These are phyloP conservation scores for Pelargonium myrrhifolium DNA, from an alignment of 441 rosid genomes.

Conservation along the genomic window DNA sequence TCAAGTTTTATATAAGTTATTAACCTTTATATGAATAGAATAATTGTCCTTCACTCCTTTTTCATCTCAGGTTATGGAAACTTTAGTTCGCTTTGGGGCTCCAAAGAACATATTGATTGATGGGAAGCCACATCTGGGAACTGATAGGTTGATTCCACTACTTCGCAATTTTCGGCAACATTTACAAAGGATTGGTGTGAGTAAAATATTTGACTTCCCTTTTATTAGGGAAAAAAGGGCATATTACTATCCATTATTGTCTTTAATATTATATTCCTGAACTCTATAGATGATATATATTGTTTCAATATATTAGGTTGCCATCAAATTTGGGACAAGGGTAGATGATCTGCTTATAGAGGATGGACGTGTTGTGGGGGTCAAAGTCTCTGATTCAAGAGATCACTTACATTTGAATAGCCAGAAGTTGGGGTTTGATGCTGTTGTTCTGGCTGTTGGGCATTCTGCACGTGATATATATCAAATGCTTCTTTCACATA, in stretches of 20 bases:
- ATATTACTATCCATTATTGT: neutral
- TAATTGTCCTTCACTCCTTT: slow-evolving; percentile 13
- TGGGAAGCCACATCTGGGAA: slow-evolving; percentile 98
- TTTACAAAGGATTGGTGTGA: slow-evolving; percentile 66
- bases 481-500: slow-evolving; percentile 84
- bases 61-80: slow-evolving; percentile 64
- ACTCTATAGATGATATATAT: neutral
- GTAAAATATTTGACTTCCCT: slow-evolving; percentile 22
- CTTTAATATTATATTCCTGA: neutral
- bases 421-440: slow-evolving; percentile 49
- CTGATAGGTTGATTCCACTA: slow-evolving; percentile 74
- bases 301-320: slow-evolving; percentile 48
- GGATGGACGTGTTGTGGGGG: slow-evolving; percentile 57
- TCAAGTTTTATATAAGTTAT: neutral
- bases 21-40: slow-evolving; percentile 7
- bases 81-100: slow-evolving; percentile 89
- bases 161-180: slow-evolving; percentile 75
- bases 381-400: slow-evolving; percentile 54
- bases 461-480: slow-evolving; percentile 93
- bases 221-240: neutral
- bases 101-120: slow-evolving; percentile 63
- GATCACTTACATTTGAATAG: slow-evolving; percentile 28
- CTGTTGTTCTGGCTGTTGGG: slow-evolving; percentile 82
- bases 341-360: slow-evolving; percentile 70
- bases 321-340: slow-evolving; percentile 69